Evolutionary conservation across 2,329 filamentous ascomycete species (phyloP), one percentile per base, ranked within the genome.

Genomic region (Didymella pomorum): DNA sequence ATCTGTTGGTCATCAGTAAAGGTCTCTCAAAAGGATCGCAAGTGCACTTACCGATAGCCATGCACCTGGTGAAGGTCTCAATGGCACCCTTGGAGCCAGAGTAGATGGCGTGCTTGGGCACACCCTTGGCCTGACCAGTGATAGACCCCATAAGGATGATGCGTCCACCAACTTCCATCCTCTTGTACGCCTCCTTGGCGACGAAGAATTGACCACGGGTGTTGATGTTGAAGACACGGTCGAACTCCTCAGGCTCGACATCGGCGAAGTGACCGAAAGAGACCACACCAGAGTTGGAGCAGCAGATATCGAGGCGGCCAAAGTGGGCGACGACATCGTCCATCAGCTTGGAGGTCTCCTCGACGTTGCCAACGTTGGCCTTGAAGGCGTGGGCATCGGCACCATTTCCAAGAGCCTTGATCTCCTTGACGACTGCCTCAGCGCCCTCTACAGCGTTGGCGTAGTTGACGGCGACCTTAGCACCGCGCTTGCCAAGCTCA

Each of bases 221-320:
- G 80, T 87, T 87, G 72, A 87, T 82, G 71, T 79, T 80, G 74
- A 87, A 86, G 56, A 87, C 84, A 37, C 81, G 81, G 76, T 87
- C 83, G 65, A 81, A 85, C 72, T 83, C 80, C 73, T 83, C 83
- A 72, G 82, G 81, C 44, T 79, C 80, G 44, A 83, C 81, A 59
- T 83, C 81, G 74, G 82, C 82, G 66, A 83, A 73, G 74, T 83
- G 81, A 58, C 81, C 81, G 71, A 83, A 83, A 43, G 79, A 80
- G 33, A 83, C 81, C 53, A 83, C 83, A 64, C 83, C 88, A 44
- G 84, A 86, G 82, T 90, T 90, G 72, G 86, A 89, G 81, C 85
- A 86, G 70, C 88, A 88, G 67, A 91, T 88, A 78, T 90, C 82
- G 71, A 91, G 82, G 75, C 86, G 83, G 76, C 88, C 88, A 71